Evolutionary conservation across 345 rosid genomes (phyloP), one percentile per base, ranked within the genome.

Genomic region (Gynandropsis gynandra): DNA sequence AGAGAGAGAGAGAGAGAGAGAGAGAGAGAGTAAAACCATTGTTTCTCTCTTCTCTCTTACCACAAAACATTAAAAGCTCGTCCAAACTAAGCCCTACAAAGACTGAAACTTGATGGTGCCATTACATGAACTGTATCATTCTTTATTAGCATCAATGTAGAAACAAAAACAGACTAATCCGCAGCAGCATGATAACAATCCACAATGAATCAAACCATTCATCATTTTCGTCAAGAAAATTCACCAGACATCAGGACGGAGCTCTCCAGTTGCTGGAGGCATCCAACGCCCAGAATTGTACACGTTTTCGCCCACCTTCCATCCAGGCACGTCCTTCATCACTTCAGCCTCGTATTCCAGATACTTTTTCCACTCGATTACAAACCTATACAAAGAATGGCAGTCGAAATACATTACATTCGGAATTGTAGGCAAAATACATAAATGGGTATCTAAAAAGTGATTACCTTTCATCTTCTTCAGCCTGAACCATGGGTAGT

Each of bases 251-350:
- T 92, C 98, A 31, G 97, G 90, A 41, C 98, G 98, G 61, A 92
- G 90, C 74, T 87, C 98, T 0, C 98, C 98, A 8, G 80, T 81
- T 16, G 98, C 84, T n/a, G 98, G 98, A 15, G 98, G 98, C 88
- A 88, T 82, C 98, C 98, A 92, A 64, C 66, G 84, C 39, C 97
- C 90, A 34, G 98, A 85, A 73, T 92, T 77, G 65, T 92, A 92
- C 15, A 92, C 97, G 55, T 55, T 92, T 72, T 81, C 95, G 8
- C 98, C 98, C 12, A 92, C 98, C 62, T 85, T 88, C 98, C 98
- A 92, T 42, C 97, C 98, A 9, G 98, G 95, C 18, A 92, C 97
- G 53, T 92, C 98, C 76, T 88, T 92, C 98, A 92, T 92, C 35
- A 87, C 90, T 54, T 87, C 95, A n/a, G 98, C 89, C 72, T 92